Base-by-base conservation (phyloP, 2,329 filamentous ascomycete genomes). In the Fusarium nygamai region DNA sequence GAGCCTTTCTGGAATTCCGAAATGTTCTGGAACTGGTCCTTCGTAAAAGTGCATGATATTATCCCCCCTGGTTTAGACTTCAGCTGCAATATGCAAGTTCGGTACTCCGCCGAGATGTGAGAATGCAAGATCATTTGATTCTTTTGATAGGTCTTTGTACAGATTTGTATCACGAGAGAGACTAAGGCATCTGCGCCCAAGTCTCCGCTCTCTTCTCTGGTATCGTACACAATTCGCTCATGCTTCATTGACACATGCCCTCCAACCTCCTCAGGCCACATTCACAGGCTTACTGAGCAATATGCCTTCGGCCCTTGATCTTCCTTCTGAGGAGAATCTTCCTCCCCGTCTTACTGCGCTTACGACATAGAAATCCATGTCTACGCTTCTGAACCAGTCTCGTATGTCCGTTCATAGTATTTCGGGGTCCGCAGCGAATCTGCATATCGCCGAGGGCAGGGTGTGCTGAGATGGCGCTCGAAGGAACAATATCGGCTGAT, bases 341-440 rank as follows among this genome's bases (percentile, higher is more conserved):
- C 65, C 85, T 83, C 7, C 89, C 89, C 16, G 84, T 87, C 78
- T 84, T 85, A 51, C 85, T 86, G 73, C 85, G 82, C 73, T 86
- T 80, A 43, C 89, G 83, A 73, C 83, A 85, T 54, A 91, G 80
- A 76, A 90, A 91, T 2, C 89, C 90, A 73, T 88, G 86, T 73
- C 89, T 85, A 31, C 89, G 85, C 85, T 91, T 91, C 81, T 90
- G 88, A 20, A 90, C 80, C 61, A 91, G 82, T 41, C 89, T 85
- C 62, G 86, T 89, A 63, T 86, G 82, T 57, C 85, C 82, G 63
- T 87, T 86, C 87, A 90, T 87, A 38, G 88, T 91, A 78, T 89
- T 86, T 67, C 89, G 86, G 54, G 89, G 89, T 4, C 88, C 89
- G 83, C 86, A 91, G 63, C 89, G 87, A 72, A 90, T 82, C 82